Evolutionary conservation across 2,329 filamentous ascomycete genomes (phyloP).

Genomic region (Colletotrichum karsti): DNA sequence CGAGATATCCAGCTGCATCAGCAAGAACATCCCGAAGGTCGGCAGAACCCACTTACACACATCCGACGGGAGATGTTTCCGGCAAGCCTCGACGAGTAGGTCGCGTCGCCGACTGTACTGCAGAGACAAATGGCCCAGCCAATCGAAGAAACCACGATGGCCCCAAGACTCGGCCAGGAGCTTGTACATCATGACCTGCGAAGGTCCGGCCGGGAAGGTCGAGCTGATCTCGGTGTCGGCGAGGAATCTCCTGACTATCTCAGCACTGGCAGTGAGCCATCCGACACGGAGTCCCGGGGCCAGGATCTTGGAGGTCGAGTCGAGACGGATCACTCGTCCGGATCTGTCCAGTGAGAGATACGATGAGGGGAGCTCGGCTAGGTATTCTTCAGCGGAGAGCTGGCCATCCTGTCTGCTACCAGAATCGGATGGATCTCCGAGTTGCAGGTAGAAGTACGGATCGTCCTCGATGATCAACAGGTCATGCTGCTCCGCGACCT

Average conservation of each 20-base stretch:
- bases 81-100: background rate
- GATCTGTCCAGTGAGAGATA: background rate
- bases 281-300: background rate
- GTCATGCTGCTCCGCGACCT: background rate
- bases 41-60: fast-evolving
- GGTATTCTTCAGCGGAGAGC: background rate
- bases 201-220: background rate
- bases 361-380: background rate
- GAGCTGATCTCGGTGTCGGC: background rate
- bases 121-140: background rate
- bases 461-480: background rate
- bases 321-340: background rate
- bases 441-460: background rate
- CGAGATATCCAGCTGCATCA: background rate
- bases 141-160: background rate
- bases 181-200: background rate
- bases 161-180: background rate
- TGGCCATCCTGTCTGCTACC: background rate
- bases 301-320: background rate
- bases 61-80: background rate
- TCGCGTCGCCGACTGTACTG: background rate
- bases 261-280: background rate
- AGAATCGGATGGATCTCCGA: background rate
- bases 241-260: background rate
- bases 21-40: background rate